Evolutionary conservation across 768 basidiomycete species (phyloP).

Genomic region (Tulasnella sp.): DNA sequence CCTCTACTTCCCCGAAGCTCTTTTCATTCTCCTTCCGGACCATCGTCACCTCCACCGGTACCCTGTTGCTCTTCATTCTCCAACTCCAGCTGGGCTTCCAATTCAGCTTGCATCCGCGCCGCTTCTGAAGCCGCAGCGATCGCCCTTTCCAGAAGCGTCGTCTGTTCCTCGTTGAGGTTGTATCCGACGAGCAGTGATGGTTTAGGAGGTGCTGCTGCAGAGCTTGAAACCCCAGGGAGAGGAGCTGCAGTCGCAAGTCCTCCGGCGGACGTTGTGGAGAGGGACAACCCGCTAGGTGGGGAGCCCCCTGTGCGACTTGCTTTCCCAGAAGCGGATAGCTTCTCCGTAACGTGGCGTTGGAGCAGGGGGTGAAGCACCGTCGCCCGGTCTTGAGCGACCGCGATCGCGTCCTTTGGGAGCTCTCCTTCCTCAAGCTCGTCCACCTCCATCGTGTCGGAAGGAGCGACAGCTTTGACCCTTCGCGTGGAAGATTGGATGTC

Average conservation of each 20-base stretch:
- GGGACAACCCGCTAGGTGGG: background rate
- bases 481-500: slow-evolving; percentile 23
- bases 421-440: slow-evolving; percentile 33
- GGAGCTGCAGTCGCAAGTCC: slow-evolving; percentile 14
- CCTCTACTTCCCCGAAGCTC: background rate
- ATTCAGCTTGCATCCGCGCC: slow-evolving; percentile 35
- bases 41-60: background rate
- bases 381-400: slow-evolving; percentile 19
- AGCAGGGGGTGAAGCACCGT: slow-evolving; percentile 31
- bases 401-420: slow-evolving; percentile 23
- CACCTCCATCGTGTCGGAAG: background rate
- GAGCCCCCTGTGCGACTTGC: slow-evolving; percentile 6
- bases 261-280: slow-evolving; percentile 3
- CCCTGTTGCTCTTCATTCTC: slow-evolving; percentile 29
- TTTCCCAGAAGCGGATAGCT: slow-evolving; percentile 15
- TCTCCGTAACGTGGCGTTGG: slow-evolving; percentile 30
- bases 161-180: slow-evolving; percentile 34
- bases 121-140: slow-evolving; percentile 34
- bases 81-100: slow-evolving; percentile 35
- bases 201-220: background rate
- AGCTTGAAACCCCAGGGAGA: background rate
- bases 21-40: background rate
- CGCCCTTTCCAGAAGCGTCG: slow-evolving; percentile 32
- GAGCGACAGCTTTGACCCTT: slow-evolving; percentile 20
- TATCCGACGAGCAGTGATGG: slow-evolving; percentile 28